Conservation (phyloP, 768 basidiomycete genomes). For the Rhodotorula paludigena region DNA sequence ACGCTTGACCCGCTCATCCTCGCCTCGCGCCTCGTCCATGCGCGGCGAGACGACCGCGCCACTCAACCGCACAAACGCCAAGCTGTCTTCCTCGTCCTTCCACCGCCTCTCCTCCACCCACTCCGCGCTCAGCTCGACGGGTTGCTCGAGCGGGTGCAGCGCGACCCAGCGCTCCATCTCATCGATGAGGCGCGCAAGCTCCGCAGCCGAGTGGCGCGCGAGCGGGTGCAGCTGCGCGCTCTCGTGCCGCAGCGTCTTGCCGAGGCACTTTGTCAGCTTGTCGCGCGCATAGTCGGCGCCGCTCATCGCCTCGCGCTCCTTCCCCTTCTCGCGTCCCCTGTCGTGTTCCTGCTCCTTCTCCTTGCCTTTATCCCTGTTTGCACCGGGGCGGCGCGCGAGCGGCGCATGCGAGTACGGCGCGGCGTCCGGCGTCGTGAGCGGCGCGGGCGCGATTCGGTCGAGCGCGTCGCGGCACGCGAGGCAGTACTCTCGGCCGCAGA, state of each 20-base stretch:
- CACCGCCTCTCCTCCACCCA: slow-evolving; percentile 4
- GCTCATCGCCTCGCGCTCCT: no score
- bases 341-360: no score
- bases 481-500: slow-evolving; percentile 83
- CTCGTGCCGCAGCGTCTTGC: slow-evolving; percentile 50
- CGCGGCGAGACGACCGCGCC: slow-evolving; percentile 38
- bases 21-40: slow-evolving; percentile 49
- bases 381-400: no score
- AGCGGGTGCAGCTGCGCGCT: slow-evolving; percentile 69
- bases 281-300: neutral
- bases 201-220: slow-evolving; percentile 64
- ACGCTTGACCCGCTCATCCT: slow-evolving; percentile 51
- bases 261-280: slow-evolving; percentile 16
- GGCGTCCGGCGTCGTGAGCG: no score
- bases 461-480: slow-evolving; percentile 67
- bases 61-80: slow-evolving; percentile 29
- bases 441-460: slow-evolving; percentile 39
- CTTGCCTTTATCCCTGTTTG: no score
- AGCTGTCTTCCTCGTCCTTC: slow-evolving; percentile 11
- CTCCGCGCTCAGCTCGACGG: neutral
- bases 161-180: slow-evolving; percentile 62
- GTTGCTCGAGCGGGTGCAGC: neutral
- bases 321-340: no score
- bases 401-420: no score
- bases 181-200: slow-evolving; percentile 61